Conservation (phyloP, 2,329 filamentous ascomycete species). For the Reticulascus tulasneorum region DNA sequence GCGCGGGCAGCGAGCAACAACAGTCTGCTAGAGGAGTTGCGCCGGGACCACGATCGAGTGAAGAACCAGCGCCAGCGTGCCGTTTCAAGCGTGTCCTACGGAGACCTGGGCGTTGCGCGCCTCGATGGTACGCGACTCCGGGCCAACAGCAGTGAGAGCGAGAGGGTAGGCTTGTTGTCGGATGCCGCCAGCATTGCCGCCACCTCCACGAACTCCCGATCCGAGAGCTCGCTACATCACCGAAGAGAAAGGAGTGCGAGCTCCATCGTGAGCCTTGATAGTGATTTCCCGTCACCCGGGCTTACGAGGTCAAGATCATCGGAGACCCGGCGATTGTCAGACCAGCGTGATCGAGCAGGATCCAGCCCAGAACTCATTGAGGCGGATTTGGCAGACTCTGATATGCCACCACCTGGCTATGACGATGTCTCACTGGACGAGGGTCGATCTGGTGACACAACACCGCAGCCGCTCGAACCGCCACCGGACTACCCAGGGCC, state of each 20-base stretch:
- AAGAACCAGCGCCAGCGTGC: constrained; percentile 60
- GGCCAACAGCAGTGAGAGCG: constrained; percentile 69
- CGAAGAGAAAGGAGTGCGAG: constrained; percentile 46
- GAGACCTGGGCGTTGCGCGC: constrained; percentile 68
- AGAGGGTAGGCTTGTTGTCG: constrained; percentile 66
- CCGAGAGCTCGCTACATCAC: constrained; percentile 30
- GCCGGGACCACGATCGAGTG: constrained; percentile 51
- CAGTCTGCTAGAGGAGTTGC: constrained; percentile 57
- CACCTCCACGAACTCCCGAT: constrained; percentile 27
- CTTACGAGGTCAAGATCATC: constrained; percentile 33
- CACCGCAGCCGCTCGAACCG: constrained; percentile 39
- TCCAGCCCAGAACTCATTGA: constrained; percentile 52
- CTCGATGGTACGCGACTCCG: constrained; percentile 74
- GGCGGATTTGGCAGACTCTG: constrained; percentile 42
- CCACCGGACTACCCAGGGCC: constrained; percentile 49
- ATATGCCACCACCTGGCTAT: constrained; percentile 53
- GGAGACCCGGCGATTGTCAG: constrained; percentile 35
- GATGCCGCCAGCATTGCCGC: constrained; percentile 62
- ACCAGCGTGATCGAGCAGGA: constrained; percentile 39
- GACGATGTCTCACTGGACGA: constrained; percentile 44
- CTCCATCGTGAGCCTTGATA: constrained; percentile 53
- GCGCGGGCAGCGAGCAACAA: constrained; percentile 42
- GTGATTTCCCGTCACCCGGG: constrained; percentile 37
- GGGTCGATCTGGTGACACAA: constrained; percentile 32
- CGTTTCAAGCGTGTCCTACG: constrained; percentile 73